These are phyloP conservation scores for Phyllosticta ampelicida DNA, from an alignment of 2,329 filamentous ascomycete genomes.

Conservation along the genomic window DNA sequence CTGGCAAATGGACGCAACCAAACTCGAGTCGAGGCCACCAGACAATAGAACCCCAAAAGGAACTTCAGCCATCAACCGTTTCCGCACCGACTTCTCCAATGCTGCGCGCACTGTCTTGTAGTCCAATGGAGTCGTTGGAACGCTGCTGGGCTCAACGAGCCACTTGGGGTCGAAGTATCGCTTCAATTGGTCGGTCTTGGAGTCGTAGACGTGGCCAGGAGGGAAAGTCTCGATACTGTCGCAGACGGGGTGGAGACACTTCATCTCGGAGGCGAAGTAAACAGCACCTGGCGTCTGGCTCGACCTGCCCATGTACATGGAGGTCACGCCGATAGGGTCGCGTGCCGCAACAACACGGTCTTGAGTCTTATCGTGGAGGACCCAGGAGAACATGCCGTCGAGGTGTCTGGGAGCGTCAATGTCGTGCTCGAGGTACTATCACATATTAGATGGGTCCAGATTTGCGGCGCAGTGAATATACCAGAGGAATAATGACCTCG, in stretches of 20 bases:
- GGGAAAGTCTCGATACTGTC: constrained; percentile 93
- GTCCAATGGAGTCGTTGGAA: constrained; percentile 73
- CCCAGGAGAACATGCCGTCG: constrained; percentile 99
- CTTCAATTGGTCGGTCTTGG: constrained; percentile 71
- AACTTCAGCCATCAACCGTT: constrained; percentile 97
- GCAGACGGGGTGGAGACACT: constrained; percentile 85
- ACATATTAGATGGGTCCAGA: constrained; percentile 15
- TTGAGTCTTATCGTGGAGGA: constrained; percentile 90
- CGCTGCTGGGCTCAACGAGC: constrained; percentile 67
- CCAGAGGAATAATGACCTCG: constrained; percentile 96
- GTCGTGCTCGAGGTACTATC: constrained; percentile 80
- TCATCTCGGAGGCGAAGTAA: constrained; percentile 96
- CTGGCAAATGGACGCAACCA: constrained; percentile 92
- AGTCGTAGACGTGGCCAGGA: constrained; percentile 93
- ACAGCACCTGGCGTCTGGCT: constrained; percentile 72
- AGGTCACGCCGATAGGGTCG: constrained; percentile 94
- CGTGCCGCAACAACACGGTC: constrained; percentile 88
- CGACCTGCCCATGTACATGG: constrained; percentile 87
- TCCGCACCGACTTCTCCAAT: constrained; percentile 84
- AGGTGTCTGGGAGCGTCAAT: constrained; percentile 86
- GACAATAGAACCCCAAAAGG: constrained; percentile 94
- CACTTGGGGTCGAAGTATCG: constrained; percentile 87
- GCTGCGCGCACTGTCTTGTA: constrained; percentile 70
- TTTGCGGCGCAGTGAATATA: constrained; percentile 35
- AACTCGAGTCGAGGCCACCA: constrained; percentile 87